Evolutionary conservation across 73 alveolate species (phyloP).

Genomic region (Paramecium caudatum): DNA sequence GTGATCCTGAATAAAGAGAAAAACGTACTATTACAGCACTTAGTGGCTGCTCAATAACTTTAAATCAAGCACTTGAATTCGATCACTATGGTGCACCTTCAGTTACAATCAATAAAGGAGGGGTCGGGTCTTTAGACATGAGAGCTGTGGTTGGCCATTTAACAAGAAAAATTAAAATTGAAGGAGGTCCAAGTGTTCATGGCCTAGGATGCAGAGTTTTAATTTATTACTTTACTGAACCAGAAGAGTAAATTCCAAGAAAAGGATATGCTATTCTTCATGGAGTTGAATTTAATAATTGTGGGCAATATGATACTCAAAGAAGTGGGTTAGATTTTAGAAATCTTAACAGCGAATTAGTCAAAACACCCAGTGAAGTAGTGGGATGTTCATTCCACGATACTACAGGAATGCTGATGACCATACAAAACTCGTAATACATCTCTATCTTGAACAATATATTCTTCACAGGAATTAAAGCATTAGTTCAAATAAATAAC

Average conservation of each 20-base stretch:
- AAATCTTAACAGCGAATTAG: constrained; percentile 42
- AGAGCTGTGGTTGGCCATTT: constrained; percentile 72
- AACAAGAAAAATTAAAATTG: constrained; percentile 68
- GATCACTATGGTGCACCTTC: constrained; percentile 75
- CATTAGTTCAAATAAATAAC: constrained; percentile 67
- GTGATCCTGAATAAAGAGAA: constrained; percentile 70
- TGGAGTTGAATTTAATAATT: constrained; percentile 72
- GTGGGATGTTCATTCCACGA: constrained; percentile 69
- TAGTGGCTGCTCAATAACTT: constrained; percentile 48
- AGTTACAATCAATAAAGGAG: constrained; percentile 45
- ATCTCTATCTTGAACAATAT: constrained; percentile 21
- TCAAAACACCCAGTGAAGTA: constrained; percentile 33
- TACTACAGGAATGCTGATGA: constrained; percentile 53
- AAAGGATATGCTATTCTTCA: constrained; percentile 55
- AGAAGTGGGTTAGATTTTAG: constrained; percentile 70
- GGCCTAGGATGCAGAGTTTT: constrained; percentile 70
- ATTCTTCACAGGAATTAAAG: constrained; percentile 67
- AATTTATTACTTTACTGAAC: constrained; percentile 27
- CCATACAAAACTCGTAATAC: constrained; percentile 35
- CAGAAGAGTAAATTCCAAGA: constrained; percentile 34
- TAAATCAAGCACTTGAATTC: constrained; percentile 42
- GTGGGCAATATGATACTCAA: constrained; percentile 64
- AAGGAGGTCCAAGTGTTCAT: constrained; percentile 12
- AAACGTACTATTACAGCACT: constrained; percentile 11
- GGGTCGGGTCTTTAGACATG: constrained; percentile 64